Conservation (phyloP, 2,329 filamentous ascomycete species). For the Tolypocladium album region DNA sequence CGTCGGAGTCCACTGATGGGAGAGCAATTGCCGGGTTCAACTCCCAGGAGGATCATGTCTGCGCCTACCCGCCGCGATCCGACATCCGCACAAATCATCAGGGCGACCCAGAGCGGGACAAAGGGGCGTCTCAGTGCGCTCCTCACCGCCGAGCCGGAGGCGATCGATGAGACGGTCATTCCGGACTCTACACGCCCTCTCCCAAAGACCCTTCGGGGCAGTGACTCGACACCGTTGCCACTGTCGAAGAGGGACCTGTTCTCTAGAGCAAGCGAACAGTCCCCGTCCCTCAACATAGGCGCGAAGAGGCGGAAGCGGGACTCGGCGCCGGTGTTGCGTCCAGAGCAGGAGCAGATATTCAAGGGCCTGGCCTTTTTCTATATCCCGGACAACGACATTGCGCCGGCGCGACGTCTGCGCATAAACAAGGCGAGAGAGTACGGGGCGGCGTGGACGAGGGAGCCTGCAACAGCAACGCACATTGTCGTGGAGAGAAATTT, state of each 20-base stretch:
- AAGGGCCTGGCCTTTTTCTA: constrained; percentile 58
- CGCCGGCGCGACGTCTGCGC: constrained; percentile 53
- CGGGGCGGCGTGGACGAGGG: constrained; percentile 61
- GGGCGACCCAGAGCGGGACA: constrained; percentile 17
- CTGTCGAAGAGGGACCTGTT: constrained; percentile 5
- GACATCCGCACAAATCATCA: constrained; percentile 10
- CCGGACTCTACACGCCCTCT: constrained; percentile 13
- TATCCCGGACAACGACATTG: constrained; percentile 69
- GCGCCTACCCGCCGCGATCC: background rate
- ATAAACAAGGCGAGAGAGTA: constrained; percentile 67
- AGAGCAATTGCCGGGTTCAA: background rate
- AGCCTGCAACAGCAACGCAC: constrained; percentile 56
- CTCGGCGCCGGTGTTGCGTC: constrained; percentile 29
- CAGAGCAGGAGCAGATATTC: constrained; percentile 48
- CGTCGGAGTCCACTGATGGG: background rate
- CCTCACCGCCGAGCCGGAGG: constrained; percentile 6
- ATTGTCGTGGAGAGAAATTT: constrained; percentile 66
- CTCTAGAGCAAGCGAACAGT: constrained; percentile 6
- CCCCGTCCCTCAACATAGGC: constrained; percentile 12
- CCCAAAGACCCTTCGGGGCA: constrained; percentile 11
- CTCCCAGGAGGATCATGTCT: constrained; percentile 7
- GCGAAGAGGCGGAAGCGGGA: constrained; percentile 37
- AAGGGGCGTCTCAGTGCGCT: constrained; percentile 11
- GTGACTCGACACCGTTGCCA: constrained; percentile 19
- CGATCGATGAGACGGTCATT: constrained; percentile 16